These are phyloP conservation scores for Raphanus raphanistrum DNA, from an alignment of 345 rosid species.

Conservation along the genomic window DNA sequence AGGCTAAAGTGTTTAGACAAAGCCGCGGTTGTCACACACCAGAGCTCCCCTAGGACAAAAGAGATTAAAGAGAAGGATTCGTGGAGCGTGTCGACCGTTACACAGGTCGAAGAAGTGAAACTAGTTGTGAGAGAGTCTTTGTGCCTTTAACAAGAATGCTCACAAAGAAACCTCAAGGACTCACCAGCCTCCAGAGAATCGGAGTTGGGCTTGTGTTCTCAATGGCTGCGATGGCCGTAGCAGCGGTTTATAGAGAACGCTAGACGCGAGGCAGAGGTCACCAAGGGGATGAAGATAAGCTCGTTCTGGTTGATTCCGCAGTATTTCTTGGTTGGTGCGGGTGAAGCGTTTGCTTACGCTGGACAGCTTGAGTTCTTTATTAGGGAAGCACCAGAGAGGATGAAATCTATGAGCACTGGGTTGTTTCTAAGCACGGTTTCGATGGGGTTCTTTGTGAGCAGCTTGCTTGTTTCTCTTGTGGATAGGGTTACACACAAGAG, in stretches of 20 bases:
- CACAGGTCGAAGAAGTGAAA: constrained; percentile 85
- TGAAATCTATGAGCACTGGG: constrained; percentile 98
- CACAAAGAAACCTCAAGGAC: constrained; percentile 58
- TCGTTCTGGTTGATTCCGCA: constrained; percentile 86
- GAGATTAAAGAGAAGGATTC: constrained; percentile 32
- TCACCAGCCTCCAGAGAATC: constrained; percentile 89
- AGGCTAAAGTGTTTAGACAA: constrained; percentile 79
- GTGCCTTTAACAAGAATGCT: constrained; percentile 64
- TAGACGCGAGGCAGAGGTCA: constrained; percentile 48
- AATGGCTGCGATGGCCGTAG: constrained; percentile 59
- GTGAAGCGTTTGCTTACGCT: constrained; percentile 90
- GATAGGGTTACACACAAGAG: constrained; percentile 52
- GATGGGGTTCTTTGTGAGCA: constrained; percentile 87
- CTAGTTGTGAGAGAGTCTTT: constrained; percentile 61
- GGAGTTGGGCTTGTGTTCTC: constrained; percentile 78
- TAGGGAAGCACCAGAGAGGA: constrained; percentile 81
- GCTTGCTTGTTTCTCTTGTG: constrained; percentile 69
- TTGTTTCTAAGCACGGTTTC: constrained; percentile 77
- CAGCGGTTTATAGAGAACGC: constrained; percentile 63
- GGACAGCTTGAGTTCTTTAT: constrained; percentile 95
- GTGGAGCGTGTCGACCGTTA: constrained; percentile 68
- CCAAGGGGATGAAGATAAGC: constrained; percentile 39
- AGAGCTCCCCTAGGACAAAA: background rate
- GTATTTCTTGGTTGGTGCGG: constrained; percentile 79
- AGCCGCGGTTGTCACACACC: constrained; percentile 58